A percentile compares a stretch with the other conserved stretches of the same genome.
These are phyloP conservation scores for Fragilaria crotonensis DNA, from an alignment of 108 stramenopile genomes.

Conservation along the genomic window DNA sequence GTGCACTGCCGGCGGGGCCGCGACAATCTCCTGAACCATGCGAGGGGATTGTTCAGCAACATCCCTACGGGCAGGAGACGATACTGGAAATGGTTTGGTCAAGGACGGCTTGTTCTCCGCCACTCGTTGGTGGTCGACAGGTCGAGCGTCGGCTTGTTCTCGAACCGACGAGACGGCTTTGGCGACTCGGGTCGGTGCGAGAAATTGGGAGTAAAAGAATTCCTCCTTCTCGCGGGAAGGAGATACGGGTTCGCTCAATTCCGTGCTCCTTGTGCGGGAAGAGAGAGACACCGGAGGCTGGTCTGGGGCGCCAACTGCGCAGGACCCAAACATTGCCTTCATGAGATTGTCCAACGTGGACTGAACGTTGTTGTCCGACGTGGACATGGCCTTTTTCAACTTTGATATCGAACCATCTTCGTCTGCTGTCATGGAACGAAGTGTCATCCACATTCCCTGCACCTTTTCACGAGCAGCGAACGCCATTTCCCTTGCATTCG, in stretches of 20 bases:
- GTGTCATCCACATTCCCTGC: conserved; percentile 14
- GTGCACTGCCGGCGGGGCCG: background rate
- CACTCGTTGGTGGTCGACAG: background rate
- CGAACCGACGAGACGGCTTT: conserved; percentile 10
- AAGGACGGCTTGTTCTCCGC: background rate
- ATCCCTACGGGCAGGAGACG: background rate
- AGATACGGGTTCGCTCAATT: background rate
- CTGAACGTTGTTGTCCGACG: conserved; percentile 13
- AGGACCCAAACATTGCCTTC: conserved; percentile 27
- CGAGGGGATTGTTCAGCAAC: no score
- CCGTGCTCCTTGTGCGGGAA: background rate
- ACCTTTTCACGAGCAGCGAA: conserved; percentile 17
- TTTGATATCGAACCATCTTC: conserved; percentile 1
- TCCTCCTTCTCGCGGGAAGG: background rate
- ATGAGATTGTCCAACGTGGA: conserved; percentile 19
- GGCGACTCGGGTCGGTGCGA: conserved; percentile 3
- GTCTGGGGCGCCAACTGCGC: conserved; percentile 13
- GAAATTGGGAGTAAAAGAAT: background rate
- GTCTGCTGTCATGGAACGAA: conserved; percentile 8
- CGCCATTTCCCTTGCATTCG: no score
- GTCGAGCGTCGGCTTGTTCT: background rate
- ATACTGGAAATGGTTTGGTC: conserved; percentile 1
- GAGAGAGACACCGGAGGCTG: background rate
- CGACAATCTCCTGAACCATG: background rate
- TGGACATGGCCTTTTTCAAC: conserved; percentile 6